phyloP scores from a whole-genome alignment of 805 yeast genomes.

The Nematodospora valgi region DNA sequence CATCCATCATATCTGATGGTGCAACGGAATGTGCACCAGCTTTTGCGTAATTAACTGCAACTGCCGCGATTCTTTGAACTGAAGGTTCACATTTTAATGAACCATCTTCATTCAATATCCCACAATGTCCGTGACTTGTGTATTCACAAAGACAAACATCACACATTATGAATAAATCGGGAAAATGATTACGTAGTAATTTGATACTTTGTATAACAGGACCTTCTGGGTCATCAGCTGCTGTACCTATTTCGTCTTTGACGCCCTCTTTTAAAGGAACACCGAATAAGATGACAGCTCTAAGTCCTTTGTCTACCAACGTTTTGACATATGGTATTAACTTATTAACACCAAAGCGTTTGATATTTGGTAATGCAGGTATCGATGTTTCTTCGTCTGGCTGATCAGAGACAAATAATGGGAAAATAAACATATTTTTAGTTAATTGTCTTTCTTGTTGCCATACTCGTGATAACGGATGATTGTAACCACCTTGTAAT shows the following conservation, averaged over 20 bases:
- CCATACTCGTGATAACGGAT: conserved; percentile 87
- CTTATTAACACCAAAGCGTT: conserved; percentile 79
- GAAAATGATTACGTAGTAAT: conserved; percentile 61
- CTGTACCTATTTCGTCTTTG: conserved; percentile 79
- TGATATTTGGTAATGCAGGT: conserved; percentile 82
- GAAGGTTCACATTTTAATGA: conserved; percentile 69
- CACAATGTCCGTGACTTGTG: conserved; percentile 98
- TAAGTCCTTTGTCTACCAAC: conserved; percentile 76
- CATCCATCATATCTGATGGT: conserved; percentile 98
- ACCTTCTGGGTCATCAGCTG: conserved; percentile 95
- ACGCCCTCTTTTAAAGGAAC: conserved; percentile 73
- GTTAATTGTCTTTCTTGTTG: conserved; percentile 80
- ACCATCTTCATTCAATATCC: conserved; percentile 84
- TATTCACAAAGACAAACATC: conserved; percentile 97
- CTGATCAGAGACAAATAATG: conserved; percentile 77
- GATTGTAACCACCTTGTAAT: conserved; percentile 92
- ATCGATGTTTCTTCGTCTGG: conserved; percentile 77
- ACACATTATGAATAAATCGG: conserved; percentile 81
- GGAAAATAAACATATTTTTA: conserved; percentile 89
- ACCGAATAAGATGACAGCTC: conserved; percentile 87
- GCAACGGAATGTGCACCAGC: conserved; percentile 97
- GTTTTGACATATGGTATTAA: conserved; percentile 66
- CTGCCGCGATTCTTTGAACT: conserved; percentile 84
- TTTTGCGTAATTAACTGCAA: conserved; percentile 89
- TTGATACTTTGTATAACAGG: conserved; percentile 85